phyloP scores from a whole-genome alignment of 2,329 filamentous ascomycete species.

The Diaporthe eres region DNA sequence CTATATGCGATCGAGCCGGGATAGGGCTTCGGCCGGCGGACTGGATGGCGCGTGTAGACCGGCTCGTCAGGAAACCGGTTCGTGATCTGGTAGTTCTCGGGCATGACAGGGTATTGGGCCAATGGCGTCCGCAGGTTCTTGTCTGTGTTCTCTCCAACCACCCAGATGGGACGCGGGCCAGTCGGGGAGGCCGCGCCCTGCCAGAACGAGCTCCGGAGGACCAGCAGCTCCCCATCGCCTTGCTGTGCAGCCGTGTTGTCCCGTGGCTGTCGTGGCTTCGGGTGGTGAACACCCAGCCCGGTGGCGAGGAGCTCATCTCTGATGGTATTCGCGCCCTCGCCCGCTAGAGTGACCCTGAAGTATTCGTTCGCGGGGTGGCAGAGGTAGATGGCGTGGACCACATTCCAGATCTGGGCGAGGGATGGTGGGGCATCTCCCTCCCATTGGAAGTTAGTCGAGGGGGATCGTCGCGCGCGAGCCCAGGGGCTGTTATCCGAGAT shows the following conservation, averaged over 20 bases:
- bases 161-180: conserved; percentile 56
- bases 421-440: conserved; percentile 51
- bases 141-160: conserved; percentile 50
- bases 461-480: conserved; percentile 60
- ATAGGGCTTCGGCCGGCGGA: conserved; percentile 77
- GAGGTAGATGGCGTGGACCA: conserved; percentile 60
- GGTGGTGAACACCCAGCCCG: conserved; percentile 48
- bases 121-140: conserved; percentile 49
- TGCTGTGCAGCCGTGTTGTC: conserved; percentile 39
- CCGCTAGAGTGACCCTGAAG: conserved; percentile 57
- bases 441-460: conserved; percentile 59
- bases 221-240: conserved; percentile 55
- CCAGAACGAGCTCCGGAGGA: conserved; percentile 59
- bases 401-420: conserved; percentile 61
- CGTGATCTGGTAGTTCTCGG: conserved; percentile 60
- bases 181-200: conserved; percentile 47
- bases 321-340: conserved; percentile 53
- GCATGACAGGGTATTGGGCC: conserved; percentile 56
- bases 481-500: conserved; percentile 52
- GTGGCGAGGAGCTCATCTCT: conserved; percentile 42
- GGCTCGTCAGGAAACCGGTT: conserved; percentile 61
- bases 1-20: conserved; percentile 80
- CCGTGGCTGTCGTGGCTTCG: conserved; percentile 51
- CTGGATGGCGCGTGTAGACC: conserved; percentile 67
- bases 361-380: conserved; percentile 59